Base-by-base conservation (phyloP, 2,329 filamentous ascomycete genomes). In the Aspergillus sp. region DNA sequence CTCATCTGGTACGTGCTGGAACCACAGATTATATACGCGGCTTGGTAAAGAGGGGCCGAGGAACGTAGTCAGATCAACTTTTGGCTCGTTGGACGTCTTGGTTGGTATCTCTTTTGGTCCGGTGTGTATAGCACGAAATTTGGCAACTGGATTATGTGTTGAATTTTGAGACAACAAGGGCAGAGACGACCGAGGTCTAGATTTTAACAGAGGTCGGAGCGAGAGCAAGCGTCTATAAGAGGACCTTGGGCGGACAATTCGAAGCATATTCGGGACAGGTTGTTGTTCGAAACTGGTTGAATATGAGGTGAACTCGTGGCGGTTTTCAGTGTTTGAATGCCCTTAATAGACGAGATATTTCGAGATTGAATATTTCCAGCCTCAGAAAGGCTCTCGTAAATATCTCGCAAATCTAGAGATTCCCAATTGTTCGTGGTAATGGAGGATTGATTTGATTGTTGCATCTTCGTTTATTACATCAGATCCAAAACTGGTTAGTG, bases 1-100 rank as follows among this genome's bases (percentile, higher is more conserved):
- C 38, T 62, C 51, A 8, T 57, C 19, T 6, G 30, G 22, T 6
- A 59, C 46, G 41, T 62, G 56, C 17, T 56, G 60, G 22, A 62
- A 62, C 60, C 56, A 62, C 28, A 62, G 52, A 7, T 13, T 41
- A 47, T 56, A 56, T 13, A 62, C 47, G 2, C 52, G 56, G 7
- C 11, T 17, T 46, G 53, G 60, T 28, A 56, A 19, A 2, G 51
- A 55, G 8, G 60, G 56, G 1, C 17, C 23, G 17, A 59, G 28
- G 45, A 59, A 53, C 22, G 25, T 49, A 3, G 41, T 31, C 15
- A 54, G 45, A 43, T 49, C 49, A n/a, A 54, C 51, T n/a, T 54
- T 54, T 23, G 57, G 57, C 23, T 54, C 50, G 17, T 43, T 50
- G 48, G 57, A 59, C 51, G 49, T 49, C 4, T 22, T 41, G 30